These are phyloP conservation scores for Thermomucor indicae-seudaticae DNA, from an alignment of 371 early-diverging fungal genomes.

Conservation along the genomic window DNA sequence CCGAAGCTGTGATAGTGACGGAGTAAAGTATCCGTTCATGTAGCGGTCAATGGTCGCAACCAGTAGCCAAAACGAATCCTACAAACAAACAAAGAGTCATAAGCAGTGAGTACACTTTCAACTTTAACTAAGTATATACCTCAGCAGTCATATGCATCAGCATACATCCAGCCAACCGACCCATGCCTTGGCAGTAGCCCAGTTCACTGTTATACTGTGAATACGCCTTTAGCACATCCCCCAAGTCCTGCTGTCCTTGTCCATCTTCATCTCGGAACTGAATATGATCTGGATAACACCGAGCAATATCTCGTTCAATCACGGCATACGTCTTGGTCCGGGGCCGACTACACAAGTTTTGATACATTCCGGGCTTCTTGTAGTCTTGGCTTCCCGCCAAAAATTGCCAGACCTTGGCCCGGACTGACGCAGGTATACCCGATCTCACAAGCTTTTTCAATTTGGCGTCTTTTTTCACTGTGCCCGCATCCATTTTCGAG, in stretches of 20 bases:
- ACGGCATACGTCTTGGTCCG: slow-evolving; percentile 52
- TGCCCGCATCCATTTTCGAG: slow-evolving; percentile 36
- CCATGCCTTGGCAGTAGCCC: slow-evolving; percentile 98
- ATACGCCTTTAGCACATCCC: slow-evolving; percentile 78
- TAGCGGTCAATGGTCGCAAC: slow-evolving; percentile 74
- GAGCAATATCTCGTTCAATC: slow-evolving; percentile 83
- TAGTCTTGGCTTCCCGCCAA: slow-evolving; percentile 52
- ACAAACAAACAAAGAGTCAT: background rate
- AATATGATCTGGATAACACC: slow-evolving; percentile 83
- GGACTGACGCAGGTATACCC: slow-evolving; percentile 73
- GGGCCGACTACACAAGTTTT: slow-evolving; percentile 18
- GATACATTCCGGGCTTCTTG: slow-evolving; percentile 42
- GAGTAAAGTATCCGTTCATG: slow-evolving; percentile 77
- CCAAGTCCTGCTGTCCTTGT: slow-evolving; percentile 67
- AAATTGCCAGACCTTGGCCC: slow-evolving; percentile 72
- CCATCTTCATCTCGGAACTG: slow-evolving; percentile 66
- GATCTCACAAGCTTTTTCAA: slow-evolving; percentile 65
- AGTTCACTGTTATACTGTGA: slow-evolving; percentile 85
- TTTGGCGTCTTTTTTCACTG: slow-evolving; percentile 46
- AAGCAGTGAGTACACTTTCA: background rate
- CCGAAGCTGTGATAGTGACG: slow-evolving; percentile 69
- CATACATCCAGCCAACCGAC: slow-evolving; percentile 86
- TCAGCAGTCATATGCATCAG: slow-evolving; percentile 84
- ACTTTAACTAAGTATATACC: slow-evolving; percentile 18
- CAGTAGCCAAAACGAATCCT: slow-evolving; percentile 87